Conservation (phyloP, 2,329 filamentous ascomycete species). For the Fusarium goolgardi region DNA sequence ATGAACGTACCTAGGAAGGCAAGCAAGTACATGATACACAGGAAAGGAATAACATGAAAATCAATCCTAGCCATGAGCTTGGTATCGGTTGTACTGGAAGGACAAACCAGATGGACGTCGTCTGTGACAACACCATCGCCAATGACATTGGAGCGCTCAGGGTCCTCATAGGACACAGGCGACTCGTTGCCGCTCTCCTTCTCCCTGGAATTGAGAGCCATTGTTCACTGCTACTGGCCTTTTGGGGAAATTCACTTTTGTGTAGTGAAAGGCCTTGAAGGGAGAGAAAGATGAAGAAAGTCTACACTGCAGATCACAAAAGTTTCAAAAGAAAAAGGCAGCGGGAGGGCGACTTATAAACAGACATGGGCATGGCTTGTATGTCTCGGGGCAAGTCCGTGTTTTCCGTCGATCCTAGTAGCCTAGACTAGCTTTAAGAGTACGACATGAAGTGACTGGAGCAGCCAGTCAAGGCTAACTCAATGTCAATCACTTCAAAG, state of each 20-base stretch:
- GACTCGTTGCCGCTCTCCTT: slow-evolving; percentile 41
- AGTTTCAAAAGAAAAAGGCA: slow-evolving; percentile 1
- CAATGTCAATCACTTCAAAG: slow-evolving; percentile 17
- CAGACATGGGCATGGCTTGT: background rate
- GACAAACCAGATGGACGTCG: slow-evolving; percentile 54
- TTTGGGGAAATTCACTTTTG: background rate
- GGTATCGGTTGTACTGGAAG: slow-evolving; percentile 69
- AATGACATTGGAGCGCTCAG: slow-evolving; percentile 31
- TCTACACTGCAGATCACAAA: slow-evolving; percentile 26
- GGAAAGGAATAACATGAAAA: slow-evolving; percentile 75
- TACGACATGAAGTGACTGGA: background rate
- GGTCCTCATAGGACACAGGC: slow-evolving; percentile 41
- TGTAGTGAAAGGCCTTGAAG: background rate
- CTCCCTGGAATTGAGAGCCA: slow-evolving; percentile 31
- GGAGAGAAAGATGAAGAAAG: background rate
- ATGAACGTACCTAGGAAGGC: slow-evolving; percentile 68
- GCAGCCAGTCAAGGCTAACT: slow-evolving; percentile 19
- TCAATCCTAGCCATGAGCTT: slow-evolving; percentile 78
- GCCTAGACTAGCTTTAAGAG: background rate
- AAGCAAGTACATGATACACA: slow-evolving; percentile 77
- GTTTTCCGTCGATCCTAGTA: slow-evolving; percentile 10
- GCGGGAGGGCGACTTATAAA: slow-evolving; percentile 28
- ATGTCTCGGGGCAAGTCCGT: slow-evolving; percentile 34
- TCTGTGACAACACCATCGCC: slow-evolving; percentile 28
- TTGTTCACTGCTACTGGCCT: slow-evolving; percentile 6